Conservation (phyloP, 371 early-diverging fungal species). For the Caulochytrium protostelioides region DNA sequence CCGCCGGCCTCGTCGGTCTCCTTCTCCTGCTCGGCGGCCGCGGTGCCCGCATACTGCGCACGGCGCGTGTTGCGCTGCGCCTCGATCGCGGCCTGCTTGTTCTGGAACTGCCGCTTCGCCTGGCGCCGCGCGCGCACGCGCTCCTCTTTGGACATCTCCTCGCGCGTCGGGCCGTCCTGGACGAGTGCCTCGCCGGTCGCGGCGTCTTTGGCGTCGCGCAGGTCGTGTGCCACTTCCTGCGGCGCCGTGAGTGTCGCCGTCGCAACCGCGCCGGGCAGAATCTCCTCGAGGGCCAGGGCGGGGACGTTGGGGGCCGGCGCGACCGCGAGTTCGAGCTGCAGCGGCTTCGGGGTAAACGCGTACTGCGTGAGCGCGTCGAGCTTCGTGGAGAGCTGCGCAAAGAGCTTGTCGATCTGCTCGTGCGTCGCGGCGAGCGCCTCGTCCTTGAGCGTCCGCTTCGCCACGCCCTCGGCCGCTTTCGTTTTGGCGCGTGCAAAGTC, state of each 20-base stretch:
- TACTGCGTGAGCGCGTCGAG: constrained; percentile 80
- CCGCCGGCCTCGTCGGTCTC: constrained; percentile 5
- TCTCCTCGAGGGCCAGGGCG: constrained; percentile 84
- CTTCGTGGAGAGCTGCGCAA: constrained; percentile 47
- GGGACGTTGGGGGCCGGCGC: constrained; percentile 45
- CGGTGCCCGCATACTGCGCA: constrained; percentile 21
- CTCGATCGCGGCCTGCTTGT: constrained; percentile 34
- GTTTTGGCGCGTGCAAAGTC: constrained; percentile 45
- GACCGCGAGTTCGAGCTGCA: constrained; percentile 38
- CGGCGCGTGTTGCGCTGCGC: constrained; percentile 22
- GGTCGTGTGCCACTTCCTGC: constrained; percentile 82
- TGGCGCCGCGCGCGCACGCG: constrained; percentile 39
- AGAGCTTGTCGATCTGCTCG: constrained; percentile 49
- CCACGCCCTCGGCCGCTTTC: constrained; percentile 16
- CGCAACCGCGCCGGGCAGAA: constrained; percentile 66
- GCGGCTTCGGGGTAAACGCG: constrained; percentile 58
- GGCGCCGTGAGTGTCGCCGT: constrained; percentile 68
- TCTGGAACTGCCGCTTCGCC: constrained; percentile 36
- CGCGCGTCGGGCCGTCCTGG: constrained; percentile 30
- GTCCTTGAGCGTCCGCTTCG: constrained; percentile 41
- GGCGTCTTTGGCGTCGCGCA: constrained; percentile 44
- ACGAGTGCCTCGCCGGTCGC: constrained; percentile 19
- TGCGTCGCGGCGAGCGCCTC: constrained; percentile 48
- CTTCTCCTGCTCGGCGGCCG: constrained; percentile 10
- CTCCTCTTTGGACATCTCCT: constrained; percentile 48